A percentile compares a stretch with the other conserved stretches of the same genome.
phyloP scores from a whole-genome alignment of 2,329 filamentous ascomycete species.

The Trichoderma atroviride region DNA sequence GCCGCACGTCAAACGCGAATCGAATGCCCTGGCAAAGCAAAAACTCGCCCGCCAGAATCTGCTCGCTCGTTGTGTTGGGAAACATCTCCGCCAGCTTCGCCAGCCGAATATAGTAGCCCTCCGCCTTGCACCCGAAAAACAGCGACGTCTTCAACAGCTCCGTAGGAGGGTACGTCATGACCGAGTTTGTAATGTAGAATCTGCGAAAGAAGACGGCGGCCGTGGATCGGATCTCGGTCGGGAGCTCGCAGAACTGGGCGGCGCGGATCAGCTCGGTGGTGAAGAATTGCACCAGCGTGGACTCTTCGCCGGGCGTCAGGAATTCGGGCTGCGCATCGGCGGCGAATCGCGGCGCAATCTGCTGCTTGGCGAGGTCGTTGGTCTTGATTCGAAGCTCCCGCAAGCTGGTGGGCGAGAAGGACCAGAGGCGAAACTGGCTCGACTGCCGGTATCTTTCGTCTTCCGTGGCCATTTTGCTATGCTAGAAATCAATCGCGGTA shows the following conservation, averaged over 20 bases:
- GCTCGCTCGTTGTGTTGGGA: constrained; percentile 71
- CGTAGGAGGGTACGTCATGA: constrained; percentile 94
- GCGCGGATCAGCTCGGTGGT: constrained; percentile 61
- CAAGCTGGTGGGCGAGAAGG: constrained; percentile 76
- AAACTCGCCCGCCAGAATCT: constrained; percentile 89
- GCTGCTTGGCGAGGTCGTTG: constrained; percentile 70
- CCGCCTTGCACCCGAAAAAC: constrained; percentile 92
- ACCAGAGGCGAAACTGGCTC: constrained; percentile 91
- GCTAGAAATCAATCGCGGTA: constrained; percentile 24
- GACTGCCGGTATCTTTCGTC: constrained; percentile 89
- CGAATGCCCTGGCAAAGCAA: constrained; percentile 87
- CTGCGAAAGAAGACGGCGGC: constrained; percentile 88
- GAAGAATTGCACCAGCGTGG: constrained; percentile 79
- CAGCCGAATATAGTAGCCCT: constrained; percentile 74
- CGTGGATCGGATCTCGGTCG: constrained; percentile 61
- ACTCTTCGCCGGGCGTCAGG: constrained; percentile 81
- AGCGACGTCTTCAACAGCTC: constrained; percentile 87
- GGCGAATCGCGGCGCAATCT: constrained; percentile 61
- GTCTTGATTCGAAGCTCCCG: constrained; percentile 73
- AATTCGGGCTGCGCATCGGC: constrained; percentile 68
- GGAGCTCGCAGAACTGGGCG: constrained; percentile 55
- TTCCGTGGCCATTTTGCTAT: constrained; percentile 69
- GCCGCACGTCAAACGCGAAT: constrained; percentile 90
- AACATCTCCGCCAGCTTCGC: constrained; percentile 69
- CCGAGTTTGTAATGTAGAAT: constrained; percentile 93